Evolutionary conservation across 257 asterid genomes (phyloP), one percentile per base, ranked within the genome.

Genomic region (Plantago ovata): DNA sequence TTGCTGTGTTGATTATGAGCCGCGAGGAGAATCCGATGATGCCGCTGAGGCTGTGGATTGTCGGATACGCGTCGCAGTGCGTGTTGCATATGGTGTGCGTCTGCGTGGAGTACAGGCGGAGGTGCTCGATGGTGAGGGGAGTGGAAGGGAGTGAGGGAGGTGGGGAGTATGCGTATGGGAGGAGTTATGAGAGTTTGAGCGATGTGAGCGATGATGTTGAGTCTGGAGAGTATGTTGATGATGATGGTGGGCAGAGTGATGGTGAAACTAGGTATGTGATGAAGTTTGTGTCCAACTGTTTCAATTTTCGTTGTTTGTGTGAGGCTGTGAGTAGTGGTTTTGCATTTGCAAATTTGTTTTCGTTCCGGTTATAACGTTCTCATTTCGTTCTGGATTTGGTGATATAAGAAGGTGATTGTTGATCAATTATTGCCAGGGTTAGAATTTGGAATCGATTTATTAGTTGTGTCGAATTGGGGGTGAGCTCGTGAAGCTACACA

Each of bases 181-280:
- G 77, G 68, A 69, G 70, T 68, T 41, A 69, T 73, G 77, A 79
- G 15, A 76, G 70, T 69, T 76, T 86, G n/a, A 84, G 97, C 73
- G 79, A 86, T n/a, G 94, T 80, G 32, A 81, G 95, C 49, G 96
- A 80, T 53, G 94, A 66, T 8, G 61, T 48, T 58, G 86, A 69
- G 38, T 33, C 84, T 40, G 82, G 64, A 18, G 84, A 70, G 69
- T 75, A 77, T 72, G 78, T 43, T 62, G 62, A 87, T 0, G 84
- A 77, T 19, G 73, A 64, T 15, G 74, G 62, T 58, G 73, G 74
- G 58, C 80, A 49, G 42, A 72, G 62, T 39, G 89, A 84, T 43
- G 95, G 78, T 28, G 94, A 84, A 53, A 65, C 82, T 45, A 87
- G 98, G 98, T 90, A 72, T 46, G 11, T 89, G 19, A 51, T 51